Base-by-base conservation (phyloP, 2,329 filamentous ascomycete species). In the Geosmithia morbida region DNA sequence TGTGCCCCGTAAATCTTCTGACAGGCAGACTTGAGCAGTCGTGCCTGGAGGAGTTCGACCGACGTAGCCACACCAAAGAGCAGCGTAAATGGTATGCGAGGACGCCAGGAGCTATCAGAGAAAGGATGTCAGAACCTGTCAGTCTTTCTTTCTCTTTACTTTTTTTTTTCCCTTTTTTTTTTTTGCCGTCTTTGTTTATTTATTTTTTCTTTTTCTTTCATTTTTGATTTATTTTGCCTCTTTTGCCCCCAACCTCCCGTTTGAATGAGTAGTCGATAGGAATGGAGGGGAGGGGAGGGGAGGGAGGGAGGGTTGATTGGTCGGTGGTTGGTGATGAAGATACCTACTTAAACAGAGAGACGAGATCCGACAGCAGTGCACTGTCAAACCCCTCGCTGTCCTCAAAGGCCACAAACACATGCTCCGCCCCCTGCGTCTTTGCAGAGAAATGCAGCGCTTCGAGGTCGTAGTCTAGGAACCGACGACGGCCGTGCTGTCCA, bases 381-480 rank as follows among this genome's bases (percentile, higher is more conserved):
- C 77, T 77, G 54, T 89, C 85, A 57, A 92, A 89, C 0, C 82
- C 85, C 62, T 92, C 87, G 51, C 84, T 87, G 57, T 92, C 86
- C 59, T 88, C 82, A 50, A 92, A 79, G 0, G 83, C 79, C 45
- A 94, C 68, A 46, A 87, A 73, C 10, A 90, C 74, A 53, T 79
- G 77, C 41, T 73, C 63, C 29, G 72, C 72, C 20, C 63, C 60
- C 39, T 74, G 71, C 8, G 69, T 65, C 49, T 69, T 70, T 14
- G 80, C 68, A 60, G 75, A 80, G 22, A 75, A 71, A 51, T 80
- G 66, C 29, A 92, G 63, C 20, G 83, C 78, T 55, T 85, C 81
- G 16, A 92, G 71, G 56, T 92, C 87, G 59, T 90, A 92, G 55
- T 86, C 83, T 2, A 90, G 71, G 50, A 85, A 75, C 59, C 77